phyloP scores from a whole-genome alignment of 345 rosid genomes.

The Corchorus olitorius region DNA sequence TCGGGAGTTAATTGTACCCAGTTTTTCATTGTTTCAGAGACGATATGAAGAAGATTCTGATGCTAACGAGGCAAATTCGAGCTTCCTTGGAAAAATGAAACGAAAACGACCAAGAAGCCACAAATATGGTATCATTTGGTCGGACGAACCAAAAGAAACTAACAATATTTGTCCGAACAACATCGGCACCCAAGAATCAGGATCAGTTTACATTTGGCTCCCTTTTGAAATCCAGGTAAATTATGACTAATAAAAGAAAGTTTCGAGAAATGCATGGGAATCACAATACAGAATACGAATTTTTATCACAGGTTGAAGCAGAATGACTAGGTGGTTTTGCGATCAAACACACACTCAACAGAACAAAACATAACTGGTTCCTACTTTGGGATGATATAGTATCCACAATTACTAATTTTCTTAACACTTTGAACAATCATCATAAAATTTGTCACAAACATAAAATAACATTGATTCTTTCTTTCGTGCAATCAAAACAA shows the following conservation, averaged over 20 bases:
- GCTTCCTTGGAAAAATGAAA: too few relatives aligned
- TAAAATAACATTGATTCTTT: background rate
- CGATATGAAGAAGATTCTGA: too few relatives aligned
- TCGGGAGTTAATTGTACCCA: too few relatives aligned
- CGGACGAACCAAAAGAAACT: background rate
- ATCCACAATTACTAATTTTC: slow-evolving; percentile 13
- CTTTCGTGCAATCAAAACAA: slow-evolving; percentile 23
- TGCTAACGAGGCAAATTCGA: too few relatives aligned
- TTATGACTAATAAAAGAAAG: too few relatives aligned
- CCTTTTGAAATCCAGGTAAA: background rate
- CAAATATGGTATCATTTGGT: background rate
- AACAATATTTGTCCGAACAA: background rate
- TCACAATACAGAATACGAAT: background rate
- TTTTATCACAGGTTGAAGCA: background rate
- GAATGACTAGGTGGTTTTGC: background rate
- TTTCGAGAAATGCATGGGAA: background rate
- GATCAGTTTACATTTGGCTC: background rate
- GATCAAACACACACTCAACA: slow-evolving; percentile 7
- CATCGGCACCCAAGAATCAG: too few relatives aligned
- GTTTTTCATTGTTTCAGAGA: too few relatives aligned
- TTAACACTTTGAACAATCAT: slow-evolving; percentile 23
- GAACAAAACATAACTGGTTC: slow-evolving; percentile 6
- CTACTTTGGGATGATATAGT: background rate
- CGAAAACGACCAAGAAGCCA: background rate
- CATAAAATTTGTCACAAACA: slow-evolving; percentile 13